Conservation (phyloP, 2,329 filamentous ascomycete species). For the Parasarocladium wereldwijsianum region DNA sequence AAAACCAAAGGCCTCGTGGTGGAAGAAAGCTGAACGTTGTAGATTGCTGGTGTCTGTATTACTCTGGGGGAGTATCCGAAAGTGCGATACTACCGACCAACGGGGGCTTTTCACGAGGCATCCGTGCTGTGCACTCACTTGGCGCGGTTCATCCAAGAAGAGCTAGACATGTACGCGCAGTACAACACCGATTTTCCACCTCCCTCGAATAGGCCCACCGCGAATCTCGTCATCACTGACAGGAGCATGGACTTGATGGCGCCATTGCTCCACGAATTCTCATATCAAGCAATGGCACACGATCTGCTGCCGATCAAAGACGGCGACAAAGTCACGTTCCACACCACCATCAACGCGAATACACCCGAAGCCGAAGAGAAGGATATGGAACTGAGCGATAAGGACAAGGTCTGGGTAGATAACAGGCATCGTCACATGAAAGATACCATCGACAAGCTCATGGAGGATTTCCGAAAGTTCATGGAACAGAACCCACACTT, state of each 20-base stretch:
- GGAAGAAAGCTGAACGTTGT: slow-evolving; percentile 3
- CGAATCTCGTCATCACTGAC: slow-evolving; percentile 75
- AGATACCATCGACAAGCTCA: slow-evolving; percentile 86
- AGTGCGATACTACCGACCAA: slow-evolving; percentile 79
- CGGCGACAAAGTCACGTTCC: slow-evolving; percentile 75
- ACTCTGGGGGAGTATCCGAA: slow-evolving; percentile 87
- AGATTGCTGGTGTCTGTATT: slow-evolving; percentile 56
- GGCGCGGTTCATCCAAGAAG: slow-evolving; percentile 80
- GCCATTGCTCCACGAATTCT: slow-evolving; percentile 87
- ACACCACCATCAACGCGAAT: slow-evolving; percentile 64
- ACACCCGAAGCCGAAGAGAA: slow-evolving; percentile 59
- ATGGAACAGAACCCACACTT: slow-evolving; percentile 86
- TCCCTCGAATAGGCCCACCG: slow-evolving; percentile 60
- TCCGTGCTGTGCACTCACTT: slow-evolving; percentile 76
- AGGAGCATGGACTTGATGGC: slow-evolving; percentile 84
- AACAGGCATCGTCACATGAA: slow-evolving; percentile 97
- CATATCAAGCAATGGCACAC: slow-evolving; percentile 96
- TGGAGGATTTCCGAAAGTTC: slow-evolving; percentile 86
- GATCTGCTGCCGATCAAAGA: slow-evolving; percentile 83
- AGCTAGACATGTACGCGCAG: slow-evolving; percentile 78
- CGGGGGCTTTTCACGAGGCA: slow-evolving; percentile 66
- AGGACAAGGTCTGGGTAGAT: slow-evolving; percentile 89
- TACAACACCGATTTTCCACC: slow-evolving; percentile 77
- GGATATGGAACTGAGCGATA: slow-evolving; percentile 81
- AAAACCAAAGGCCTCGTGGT: too few relatives aligned